phyloP scores from a whole-genome alignment of 306 rosid genomes.

The Elaeagnus macrophylla region DNA sequence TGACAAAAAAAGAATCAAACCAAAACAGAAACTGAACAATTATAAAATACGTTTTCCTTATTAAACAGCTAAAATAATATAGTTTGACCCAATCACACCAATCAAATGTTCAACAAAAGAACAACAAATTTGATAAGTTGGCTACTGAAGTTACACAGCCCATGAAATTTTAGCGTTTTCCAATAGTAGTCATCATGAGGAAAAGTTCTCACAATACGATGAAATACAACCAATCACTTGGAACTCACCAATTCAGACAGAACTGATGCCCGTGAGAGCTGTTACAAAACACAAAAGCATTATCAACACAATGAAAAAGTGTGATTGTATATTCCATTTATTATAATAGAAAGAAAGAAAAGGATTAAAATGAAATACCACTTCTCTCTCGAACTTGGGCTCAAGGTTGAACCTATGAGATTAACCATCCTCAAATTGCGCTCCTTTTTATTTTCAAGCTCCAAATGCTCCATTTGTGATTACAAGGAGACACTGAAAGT shows the following conservation, averaged over 20 bases:
- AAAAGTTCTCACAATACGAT: background rate
- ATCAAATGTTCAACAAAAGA: no score
- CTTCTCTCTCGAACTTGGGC: conserved; percentile 68
- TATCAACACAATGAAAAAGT: conserved; percentile 6
- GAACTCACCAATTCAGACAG: conserved; percentile 77
- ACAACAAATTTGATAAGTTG: no score
- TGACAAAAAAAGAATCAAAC: no score
- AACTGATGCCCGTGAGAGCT: conserved; percentile 85
- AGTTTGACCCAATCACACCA: no score
- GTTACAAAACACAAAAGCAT: conserved; percentile 15
- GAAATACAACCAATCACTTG: background rate
- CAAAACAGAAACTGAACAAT: no score
- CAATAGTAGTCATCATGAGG: background rate
- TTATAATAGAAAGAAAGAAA: conserved; percentile 4
- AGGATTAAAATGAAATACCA: conserved; percentile 40
- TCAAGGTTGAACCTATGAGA: conserved; percentile 91
- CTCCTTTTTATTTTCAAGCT: conserved; percentile 81
- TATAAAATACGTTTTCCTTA: no score
- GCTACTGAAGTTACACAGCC: no score
- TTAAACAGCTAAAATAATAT: no score
- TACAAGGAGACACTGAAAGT: conserved; percentile 79
- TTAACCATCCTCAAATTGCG: conserved; percentile 84
- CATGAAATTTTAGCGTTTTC: background rate
- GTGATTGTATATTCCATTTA: background rate
- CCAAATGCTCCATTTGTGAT: conserved; percentile 59